phyloP scores from a whole-genome alignment of 768 basidiomycete genomes.

The Auriscalpium microsporum region DNA sequence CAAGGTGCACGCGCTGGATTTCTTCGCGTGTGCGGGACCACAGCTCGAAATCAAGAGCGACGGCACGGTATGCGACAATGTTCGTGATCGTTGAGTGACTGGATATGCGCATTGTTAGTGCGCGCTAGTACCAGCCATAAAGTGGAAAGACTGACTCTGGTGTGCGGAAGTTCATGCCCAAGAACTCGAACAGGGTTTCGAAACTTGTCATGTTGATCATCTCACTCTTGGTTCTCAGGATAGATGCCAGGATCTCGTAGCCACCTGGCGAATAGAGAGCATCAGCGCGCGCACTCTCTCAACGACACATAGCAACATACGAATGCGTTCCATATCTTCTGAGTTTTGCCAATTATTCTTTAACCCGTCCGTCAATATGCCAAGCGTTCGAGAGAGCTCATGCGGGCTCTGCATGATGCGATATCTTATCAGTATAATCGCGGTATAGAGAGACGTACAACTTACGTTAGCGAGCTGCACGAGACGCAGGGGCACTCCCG shows the following conservation, averaged over 20 bases:
- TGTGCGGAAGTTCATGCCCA: slow-evolving; percentile 75
- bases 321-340: slow-evolving; percentile 86
- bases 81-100: slow-evolving; percentile 82
- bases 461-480: slow-evolving; percentile 69
- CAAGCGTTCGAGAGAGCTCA: slow-evolving; percentile 65
- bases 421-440: neutral
- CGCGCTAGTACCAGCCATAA: neutral
- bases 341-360: slow-evolving; percentile 88
- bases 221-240: slow-evolving; percentile 61
- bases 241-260: slow-evolving; percentile 76
- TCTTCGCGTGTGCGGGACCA: slow-evolving; percentile 70
- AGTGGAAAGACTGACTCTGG: slow-evolving; percentile 55
- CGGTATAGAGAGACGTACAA: neutral
- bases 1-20: slow-evolving; percentile 71
- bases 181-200: slow-evolving; percentile 76
- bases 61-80: slow-evolving; percentile 66
- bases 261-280: slow-evolving; percentile 43
- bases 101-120: neutral
- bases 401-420: slow-evolving; percentile 48
- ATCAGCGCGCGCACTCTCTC: too few species aligned
- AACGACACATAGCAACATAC: slow-evolving; percentile 36
- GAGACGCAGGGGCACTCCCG: slow-evolving; percentile 60
- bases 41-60: slow-evolving; percentile 85
- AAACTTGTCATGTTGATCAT: slow-evolving; percentile 75
- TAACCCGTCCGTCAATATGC: slow-evolving; percentile 68